Base-by-base conservation (phyloP, 2,329 filamentous ascomycete species). In the Curvularia sp. region DNA sequence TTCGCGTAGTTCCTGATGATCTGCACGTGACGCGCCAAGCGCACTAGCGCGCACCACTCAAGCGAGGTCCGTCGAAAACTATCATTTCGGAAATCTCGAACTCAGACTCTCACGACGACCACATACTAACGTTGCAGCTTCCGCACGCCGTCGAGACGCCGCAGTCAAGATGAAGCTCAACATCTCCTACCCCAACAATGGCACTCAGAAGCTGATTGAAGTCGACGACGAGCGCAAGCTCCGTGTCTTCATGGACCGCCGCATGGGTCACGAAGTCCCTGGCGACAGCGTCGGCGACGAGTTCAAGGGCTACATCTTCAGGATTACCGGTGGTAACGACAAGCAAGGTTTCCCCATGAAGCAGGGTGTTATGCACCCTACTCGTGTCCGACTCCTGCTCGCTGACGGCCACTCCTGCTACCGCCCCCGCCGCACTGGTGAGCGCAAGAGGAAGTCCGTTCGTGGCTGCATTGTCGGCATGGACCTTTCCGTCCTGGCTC, bases 271-370 rank as follows among this genome's bases (percentile, higher is more conserved):
- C 78, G 92, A 97, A 86, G 91, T 99, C 76, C 84, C 91, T 75
- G 95, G 90, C 78, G 96, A 99, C 86, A 90, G 89, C 80, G 88
- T 99, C 78, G 95, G 95, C 79, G 93, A 98, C 80, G 95, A 99
- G 86, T 99, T 96, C 91, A 97, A 97, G 88, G 95, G 95, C 83
- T 99, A 99, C 88, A 89, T 99, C 86, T 93, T 99, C 90, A 90
- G 89, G 82, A 98, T 99, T 86, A 99, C 95, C 78, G 96, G 95
- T 80, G 95, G 96, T 81, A 99, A 99, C 91, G 95, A 99, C 91
- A 99, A 99, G 92, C 96, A 99, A 88, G 95, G 95, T 86, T 99
- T 99, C 89, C 95, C 95, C 76, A 99, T 99, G 95, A 99, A 99
- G 93, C 96, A 99, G 90, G 95, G 95, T 88, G 91, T 96, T 82